phyloP scores from a whole-genome alignment of 164 flowering plant genomes.

The Vitis labrusca region DNA sequence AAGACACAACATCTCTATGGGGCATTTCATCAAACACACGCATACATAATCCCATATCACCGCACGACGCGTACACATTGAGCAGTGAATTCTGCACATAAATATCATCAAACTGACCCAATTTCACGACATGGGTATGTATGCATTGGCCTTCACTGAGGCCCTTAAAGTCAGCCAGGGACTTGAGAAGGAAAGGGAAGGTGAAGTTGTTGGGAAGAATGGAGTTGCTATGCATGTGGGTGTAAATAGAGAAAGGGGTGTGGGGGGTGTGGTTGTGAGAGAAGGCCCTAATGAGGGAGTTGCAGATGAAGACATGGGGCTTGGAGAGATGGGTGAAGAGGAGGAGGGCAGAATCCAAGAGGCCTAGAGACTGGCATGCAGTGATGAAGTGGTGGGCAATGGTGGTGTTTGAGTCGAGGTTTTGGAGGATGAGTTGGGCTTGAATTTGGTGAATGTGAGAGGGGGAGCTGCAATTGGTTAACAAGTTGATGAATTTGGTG shows the following conservation, averaged over 20 bases:
- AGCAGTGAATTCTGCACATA: constrained; percentile 53
- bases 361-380: constrained; percentile 35
- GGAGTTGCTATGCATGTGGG: constrained; percentile 37
- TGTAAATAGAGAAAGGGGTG: constrained; percentile 31
- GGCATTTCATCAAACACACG: constrained; percentile 63
- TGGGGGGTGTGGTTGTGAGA: constrained; percentile 36
- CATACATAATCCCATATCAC: constrained; percentile 29
- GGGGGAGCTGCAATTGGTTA: constrained; percentile 23
- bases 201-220: constrained; percentile 51
- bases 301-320: constrained; percentile 55
- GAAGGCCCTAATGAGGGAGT: constrained; percentile 51
- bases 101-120: constrained; percentile 43
- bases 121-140: constrained; percentile 43
- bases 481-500: constrained; percentile 24
- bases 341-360: constrained; percentile 29
- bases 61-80: constrained; percentile 43
- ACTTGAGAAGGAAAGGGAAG: constrained; percentile 57
- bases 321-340: constrained; percentile 30
- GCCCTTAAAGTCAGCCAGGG: constrained; percentile 37
- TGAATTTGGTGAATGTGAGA: constrained; percentile 50
- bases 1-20: constrained; percentile 55
- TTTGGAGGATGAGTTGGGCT: constrained; percentile 48
- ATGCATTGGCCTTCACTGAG: constrained; percentile 28
- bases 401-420: constrained; percentile 40
- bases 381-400: constrained; percentile 42